Base-by-base conservation (phyloP, 2,329 filamentous ascomycete species). In the Paracoccidioides lutzii region DNA sequence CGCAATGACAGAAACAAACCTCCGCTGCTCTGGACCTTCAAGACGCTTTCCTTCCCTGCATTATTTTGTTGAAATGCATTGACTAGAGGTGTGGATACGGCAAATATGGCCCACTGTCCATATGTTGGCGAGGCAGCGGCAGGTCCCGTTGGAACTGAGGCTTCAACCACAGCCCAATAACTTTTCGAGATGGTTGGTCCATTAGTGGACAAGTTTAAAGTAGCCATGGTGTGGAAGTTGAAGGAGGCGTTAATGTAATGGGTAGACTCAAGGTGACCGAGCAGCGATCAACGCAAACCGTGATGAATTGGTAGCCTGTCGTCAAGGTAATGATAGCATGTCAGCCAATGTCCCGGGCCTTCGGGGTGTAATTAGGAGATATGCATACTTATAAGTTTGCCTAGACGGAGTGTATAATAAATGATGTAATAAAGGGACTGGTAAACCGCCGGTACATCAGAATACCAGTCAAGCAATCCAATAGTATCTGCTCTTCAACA, bases 21-120 rank as follows among this genome's bases (percentile, higher is more conserved):
- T 76, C 90, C 91, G 51, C 88, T 94, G 67, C 79, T 84, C 70
- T 97, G 90, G 53, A 98, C 91, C 74, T 96, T 97, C 63, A 98
- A 76, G 1, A 96, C 82, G 71, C 91, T 97, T 74, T 97, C 91
- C 75, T 96, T 97, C 62, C 82, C 78, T 42, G 81, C 85, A 56
- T 81, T 79, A 68, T 93, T 88, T 60, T 79, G 76, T 73, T 95
- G 89, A 71, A 98, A 98, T 58, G 90, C 90, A 75, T 87, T 97
- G 69, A 89, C 80, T 43, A 98, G 81, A 55, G 93, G 93, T 58
- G 91, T 88, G 69, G 93, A 88, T 43, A 98, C 93, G 6, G 88
- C 87, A 75, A 94, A 95, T 59, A 98, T 77, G 22, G 89, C 91
- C 93, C 93, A 98, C 76, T 91, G 88, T 60, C 82, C 90, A 67